phyloP scores from a whole-genome alignment of 2,329 filamentous ascomycete species.

The Trichoderma sp. region DNA sequence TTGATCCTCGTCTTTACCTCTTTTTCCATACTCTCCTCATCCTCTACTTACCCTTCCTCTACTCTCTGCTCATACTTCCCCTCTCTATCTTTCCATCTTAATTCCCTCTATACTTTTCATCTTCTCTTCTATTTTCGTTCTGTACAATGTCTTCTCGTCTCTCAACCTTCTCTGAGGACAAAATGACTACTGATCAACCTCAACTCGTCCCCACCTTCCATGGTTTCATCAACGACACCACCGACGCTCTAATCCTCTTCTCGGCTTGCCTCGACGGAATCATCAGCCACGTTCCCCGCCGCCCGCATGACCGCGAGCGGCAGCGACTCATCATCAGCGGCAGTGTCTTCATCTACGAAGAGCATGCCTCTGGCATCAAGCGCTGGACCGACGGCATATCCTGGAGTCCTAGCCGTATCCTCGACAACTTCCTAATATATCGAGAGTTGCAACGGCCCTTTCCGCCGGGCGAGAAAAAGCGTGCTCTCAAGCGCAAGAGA shows the following conservation, averaged over 20 bases:
- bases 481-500: constrained; percentile 70
- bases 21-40: too few relatives aligned
- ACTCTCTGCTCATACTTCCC: too few relatives aligned
- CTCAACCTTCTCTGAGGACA: too few relatives aligned
- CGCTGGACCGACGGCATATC: constrained; percentile 90
- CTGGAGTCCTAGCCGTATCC: constrained; percentile 86
- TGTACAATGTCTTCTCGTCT: too few relatives aligned
- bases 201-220: constrained; percentile 64
- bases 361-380: constrained; percentile 87
- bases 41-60: too few relatives aligned
- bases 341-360: constrained; percentile 88
- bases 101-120: too few relatives aligned
- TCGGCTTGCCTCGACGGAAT: constrained; percentile 74
- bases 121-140: too few relatives aligned
- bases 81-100: too few relatives aligned
- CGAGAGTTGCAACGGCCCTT: constrained; percentile 79
- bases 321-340: constrained; percentile 77
- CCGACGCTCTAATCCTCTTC: constrained; percentile 78
- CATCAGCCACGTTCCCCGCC: constrained; percentile 74
- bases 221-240: constrained; percentile 69
- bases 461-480: constrained; percentile 81
- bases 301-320: constrained; percentile 85
- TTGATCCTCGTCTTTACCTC: too few relatives aligned
- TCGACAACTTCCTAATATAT: constrained; percentile 84
- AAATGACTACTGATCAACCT: constrained; percentile 36